Conservation (phyloP, 78 protist genomes). For the Planoprotostelium fungivorum region DNA sequence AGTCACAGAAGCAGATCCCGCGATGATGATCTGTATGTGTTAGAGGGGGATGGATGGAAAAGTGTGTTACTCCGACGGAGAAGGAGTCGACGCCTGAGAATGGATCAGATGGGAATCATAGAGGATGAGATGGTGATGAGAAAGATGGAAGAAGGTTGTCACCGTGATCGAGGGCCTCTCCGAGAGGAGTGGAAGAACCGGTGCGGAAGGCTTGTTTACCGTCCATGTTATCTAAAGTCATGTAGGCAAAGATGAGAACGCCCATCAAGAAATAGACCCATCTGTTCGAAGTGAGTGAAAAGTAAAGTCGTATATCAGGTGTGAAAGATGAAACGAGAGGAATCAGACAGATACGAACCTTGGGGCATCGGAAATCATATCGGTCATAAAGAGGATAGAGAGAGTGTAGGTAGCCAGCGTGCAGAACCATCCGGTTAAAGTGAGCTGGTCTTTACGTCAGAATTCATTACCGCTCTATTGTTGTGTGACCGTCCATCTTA, state of each 20-base stretch:
- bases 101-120: no score
- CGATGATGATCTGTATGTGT: neutral
- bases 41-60: neutral
- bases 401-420: neutral
- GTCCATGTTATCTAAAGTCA: slow-evolving; percentile 76
- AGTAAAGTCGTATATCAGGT: no score
- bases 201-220: slow-evolving; percentile 83
- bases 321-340: no score
- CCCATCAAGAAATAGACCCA: slow-evolving; percentile 55
- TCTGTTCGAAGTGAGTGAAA: neutral
- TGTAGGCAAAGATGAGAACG: slow-evolving; percentile 53
- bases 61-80: neutral
- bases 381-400: neutral
- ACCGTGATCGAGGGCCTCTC: slow-evolving; percentile 78
- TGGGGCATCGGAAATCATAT: neutral
- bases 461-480: neutral
- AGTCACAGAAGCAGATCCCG: neutral
- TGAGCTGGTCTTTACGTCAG: neutral
- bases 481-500: no score
- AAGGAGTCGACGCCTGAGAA: slow-evolving; percentile 16
- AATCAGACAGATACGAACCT: no score
- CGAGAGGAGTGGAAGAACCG: slow-evolving; percentile 73
- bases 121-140: neutral
- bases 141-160: neutral
- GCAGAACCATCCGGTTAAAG: neutral